Evolutionary conservation across 129 eudicot genomes (phyloP).

Genomic region (Saposhnikovia divaricata): DNA sequence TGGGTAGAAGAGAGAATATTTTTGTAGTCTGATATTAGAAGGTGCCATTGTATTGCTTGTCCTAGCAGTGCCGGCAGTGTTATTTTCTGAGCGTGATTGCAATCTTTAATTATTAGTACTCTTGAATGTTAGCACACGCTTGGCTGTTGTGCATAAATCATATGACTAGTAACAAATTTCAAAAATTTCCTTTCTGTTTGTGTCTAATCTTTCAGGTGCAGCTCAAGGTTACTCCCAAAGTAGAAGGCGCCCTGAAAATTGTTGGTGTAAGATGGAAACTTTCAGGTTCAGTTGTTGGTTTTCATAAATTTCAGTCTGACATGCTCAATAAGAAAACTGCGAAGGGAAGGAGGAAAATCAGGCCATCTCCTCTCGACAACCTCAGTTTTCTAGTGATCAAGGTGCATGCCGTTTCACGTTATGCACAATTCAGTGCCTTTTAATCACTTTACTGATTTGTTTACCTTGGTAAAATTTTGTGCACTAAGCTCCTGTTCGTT

Average conservation of each 20-base stretch:
- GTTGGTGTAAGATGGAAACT: conserved; percentile 93
- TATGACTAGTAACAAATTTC: neutral
- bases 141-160: neutral
- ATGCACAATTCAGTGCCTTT: neutral
- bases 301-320: conserved; percentile 50
- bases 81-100: neutral
- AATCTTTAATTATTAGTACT: neutral
- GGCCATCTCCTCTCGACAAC: conserved; percentile 25
- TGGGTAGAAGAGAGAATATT: neutral
- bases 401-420: conserved; percentile 35
- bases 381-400: conserved; percentile 74
- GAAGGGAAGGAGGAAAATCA: conserved; percentile 51
- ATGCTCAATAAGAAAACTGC: conserved; percentile 41
- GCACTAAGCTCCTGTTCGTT: neutral
- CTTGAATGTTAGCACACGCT: neutral
- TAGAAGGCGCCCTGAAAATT: conserved; percentile 62
- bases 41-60: neutral
- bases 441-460: neutral
- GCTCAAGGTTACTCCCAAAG: conserved; percentile 66
- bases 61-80: neutral
- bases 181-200: neutral
- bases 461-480: neutral
- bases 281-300: conserved; percentile 76
- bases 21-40: neutral
- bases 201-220: conserved; percentile 53